Base-by-base conservation (phyloP, 177 flowering plant species). In the Vitis hybrid region DNA sequence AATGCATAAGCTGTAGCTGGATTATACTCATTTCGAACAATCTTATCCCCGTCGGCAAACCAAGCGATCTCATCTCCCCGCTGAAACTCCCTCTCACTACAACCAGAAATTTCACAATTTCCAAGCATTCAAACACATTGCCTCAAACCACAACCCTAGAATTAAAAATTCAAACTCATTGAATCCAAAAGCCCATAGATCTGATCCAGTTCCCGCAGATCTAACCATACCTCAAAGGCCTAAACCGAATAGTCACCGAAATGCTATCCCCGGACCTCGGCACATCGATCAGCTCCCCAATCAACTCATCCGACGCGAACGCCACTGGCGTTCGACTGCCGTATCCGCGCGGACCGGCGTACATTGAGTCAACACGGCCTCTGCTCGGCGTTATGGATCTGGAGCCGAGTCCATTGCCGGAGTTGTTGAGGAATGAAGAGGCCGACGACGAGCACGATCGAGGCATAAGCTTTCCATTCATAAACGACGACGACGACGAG, bases 11-110 rank as follows among this genome's bases (percentile, higher is more conserved):
- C 93, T 0, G 98, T 86, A 5, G 90, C 89, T 8, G 92, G 90
- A 88, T 91, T 93, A 70, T 77, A 90, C 83, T 91, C 92, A 68
- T 82, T 86, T 57, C 99, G 85, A 24, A 93, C 98, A 68, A 86
- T 84, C 70, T 88, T 91, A 76, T 93, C 98, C 20, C 97, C 96
- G 74, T 95, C 99, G 0, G 98, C 87, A 73, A 88, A 91, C 99
- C 99, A 95, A 0, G 97, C 83, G 30, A 89, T 80, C 84, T 91
- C 99, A 77, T 95, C 99, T 57, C 99, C 99, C 18, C 88, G 85
- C 76, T 90, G 94, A 77, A 74, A 86, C 78, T 95, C 99, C 69
- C 97, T 86, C 70, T 90, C 93, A 69, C 99, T 95, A 74, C 80
- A 74, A 59, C 55, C 72, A 76, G 14, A 78, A 69, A 48, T 10